Percentiles rank a stretch among this genome's conserved stretches.
Conservation (phyloP, 495 filamentous ascomycete species). For the Aspergillus haitiensis region DNA sequence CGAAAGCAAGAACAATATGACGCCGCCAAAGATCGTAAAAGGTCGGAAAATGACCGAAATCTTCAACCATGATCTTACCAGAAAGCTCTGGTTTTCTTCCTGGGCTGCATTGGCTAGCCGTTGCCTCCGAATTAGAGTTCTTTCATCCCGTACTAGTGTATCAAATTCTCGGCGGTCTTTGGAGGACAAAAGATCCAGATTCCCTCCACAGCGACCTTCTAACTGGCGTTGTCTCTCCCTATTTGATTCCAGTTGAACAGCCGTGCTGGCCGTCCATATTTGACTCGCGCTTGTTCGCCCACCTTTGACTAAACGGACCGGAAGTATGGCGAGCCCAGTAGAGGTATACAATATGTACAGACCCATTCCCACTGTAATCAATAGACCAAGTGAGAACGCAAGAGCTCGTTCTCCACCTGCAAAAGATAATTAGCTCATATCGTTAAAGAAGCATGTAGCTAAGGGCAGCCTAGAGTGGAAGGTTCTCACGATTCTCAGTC, state of each 20-base stretch:
- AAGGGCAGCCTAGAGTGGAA: background rate
- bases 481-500: constrained; percentile 69
- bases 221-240: constrained; percentile 88
- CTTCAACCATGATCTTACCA: constrained; percentile 74
- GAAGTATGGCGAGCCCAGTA: constrained; percentile 83
- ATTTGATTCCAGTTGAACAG: constrained; percentile 77
- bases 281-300: constrained; percentile 79
- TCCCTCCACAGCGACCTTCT: constrained; percentile 79
- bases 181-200: constrained; percentile 67
- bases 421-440: background rate
- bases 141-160: constrained; percentile 80
- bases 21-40: constrained; percentile 80
- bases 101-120: constrained; percentile 78
- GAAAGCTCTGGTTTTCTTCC: constrained; percentile 67
- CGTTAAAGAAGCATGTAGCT: background rate
- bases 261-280: constrained; percentile 69
- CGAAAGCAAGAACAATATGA: constrained; percentile 69
- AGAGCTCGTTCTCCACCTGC: constrained; percentile 86
- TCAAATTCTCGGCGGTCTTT: constrained; percentile 91
- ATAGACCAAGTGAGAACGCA: constrained; percentile 80
- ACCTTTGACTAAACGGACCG: constrained; percentile 86
- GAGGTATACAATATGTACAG: constrained; percentile 89
- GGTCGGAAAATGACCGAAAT: constrained; percentile 76
- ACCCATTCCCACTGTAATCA: constrained; percentile 80
- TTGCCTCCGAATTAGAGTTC: constrained; percentile 86